Evolutionary conservation across 352 stramenopile genomes (phyloP), one percentile per base, ranked within the genome.

Genomic region (Peronospora destructor): DNA sequence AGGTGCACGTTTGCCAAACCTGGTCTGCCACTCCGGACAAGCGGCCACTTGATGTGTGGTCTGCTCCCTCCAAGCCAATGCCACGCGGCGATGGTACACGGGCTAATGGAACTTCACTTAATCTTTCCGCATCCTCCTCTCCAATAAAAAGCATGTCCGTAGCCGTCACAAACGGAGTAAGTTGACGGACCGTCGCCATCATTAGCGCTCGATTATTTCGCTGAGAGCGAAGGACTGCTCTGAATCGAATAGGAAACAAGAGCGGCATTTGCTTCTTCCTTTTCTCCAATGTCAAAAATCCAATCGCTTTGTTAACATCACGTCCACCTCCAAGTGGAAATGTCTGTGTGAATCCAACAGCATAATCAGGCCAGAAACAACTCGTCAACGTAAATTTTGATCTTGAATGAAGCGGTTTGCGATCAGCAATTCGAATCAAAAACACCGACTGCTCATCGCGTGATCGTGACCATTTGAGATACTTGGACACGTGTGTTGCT

Each of bases 401-500:
- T 37, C 45, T 52, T 0, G 62, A 47, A 0, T 56, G 67, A 21
- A 85, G 61, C 44, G 71, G 66, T 43, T 79, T 74, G 43, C 68
- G 56, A 60, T 85, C 71, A 1, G 59, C 32, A 17, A 75, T 80
- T 32, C 82, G 71, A 37, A 85, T 73, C 21, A 71, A 52, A 53
- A 85, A 85, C 21, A 85, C 67, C 0, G 74, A 82, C 49, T 82
- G 71, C 43, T 83, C 66, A 45, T 85, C 74, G 7, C 74, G 68
- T 12, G 61, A 39, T 7, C 53, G 57, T 1, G 74, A 85, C 74
- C 74, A 85, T 40, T 74, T 73, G n/a, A 85, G 64, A 42, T 69
- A 85, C 55, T 84, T 83, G 50, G 66, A 81, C 34, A 85, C 68
- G 46, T 71, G 69, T 16, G 71, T 78, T 16, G 59, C 74, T n/a